Conservation (phyloP, 1,284 basidiomycete genomes). For the Moniliophthora roreri region DNA sequence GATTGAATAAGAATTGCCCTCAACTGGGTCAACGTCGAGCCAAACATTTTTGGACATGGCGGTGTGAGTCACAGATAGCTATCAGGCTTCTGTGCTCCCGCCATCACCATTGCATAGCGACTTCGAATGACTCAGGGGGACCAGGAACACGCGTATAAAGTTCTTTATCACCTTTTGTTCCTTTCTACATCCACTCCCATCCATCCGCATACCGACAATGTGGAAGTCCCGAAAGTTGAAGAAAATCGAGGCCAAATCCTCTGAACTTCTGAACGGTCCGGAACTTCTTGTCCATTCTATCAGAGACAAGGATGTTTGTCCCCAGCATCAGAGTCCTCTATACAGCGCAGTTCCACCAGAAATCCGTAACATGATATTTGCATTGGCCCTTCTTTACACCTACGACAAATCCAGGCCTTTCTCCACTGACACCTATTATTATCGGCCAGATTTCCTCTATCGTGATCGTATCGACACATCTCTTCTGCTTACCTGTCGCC, state of each 20-base stretch:
- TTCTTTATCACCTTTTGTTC: too few species aligned
- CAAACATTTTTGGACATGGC: slow-evolving; percentile 26
- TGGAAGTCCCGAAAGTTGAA: too few species aligned
- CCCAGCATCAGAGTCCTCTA: slow-evolving; percentile 14
- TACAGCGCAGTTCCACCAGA: slow-evolving; percentile 21
- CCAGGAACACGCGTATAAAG: too few species aligned
- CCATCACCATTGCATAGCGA: too few species aligned
- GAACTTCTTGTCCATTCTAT: too few species aligned
- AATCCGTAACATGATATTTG: slow-evolving; percentile 22
- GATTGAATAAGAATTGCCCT: neutral
- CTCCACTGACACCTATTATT: slow-evolving; percentile 16
- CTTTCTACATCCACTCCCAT: too few species aligned
- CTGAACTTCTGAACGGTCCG: too few species aligned
- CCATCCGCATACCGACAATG: too few species aligned
- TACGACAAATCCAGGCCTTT: slow-evolving; percentile 18
- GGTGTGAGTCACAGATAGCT: too few species aligned
- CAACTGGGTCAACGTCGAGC: slow-evolving; percentile 45
- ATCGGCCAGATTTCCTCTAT: slow-evolving; percentile 20
- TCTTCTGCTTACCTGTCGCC: slow-evolving; percentile 22
- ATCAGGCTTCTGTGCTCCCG: neutral
- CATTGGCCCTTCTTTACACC: slow-evolving; percentile 17
- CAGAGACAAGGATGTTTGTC: neutral
- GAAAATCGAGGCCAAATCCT: too few species aligned
- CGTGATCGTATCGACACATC: slow-evolving; percentile 13
- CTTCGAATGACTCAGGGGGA: too few species aligned